phyloP scores from a whole-genome alignment of 305 asterid species.

The Plantago lanceolata region DNA sequence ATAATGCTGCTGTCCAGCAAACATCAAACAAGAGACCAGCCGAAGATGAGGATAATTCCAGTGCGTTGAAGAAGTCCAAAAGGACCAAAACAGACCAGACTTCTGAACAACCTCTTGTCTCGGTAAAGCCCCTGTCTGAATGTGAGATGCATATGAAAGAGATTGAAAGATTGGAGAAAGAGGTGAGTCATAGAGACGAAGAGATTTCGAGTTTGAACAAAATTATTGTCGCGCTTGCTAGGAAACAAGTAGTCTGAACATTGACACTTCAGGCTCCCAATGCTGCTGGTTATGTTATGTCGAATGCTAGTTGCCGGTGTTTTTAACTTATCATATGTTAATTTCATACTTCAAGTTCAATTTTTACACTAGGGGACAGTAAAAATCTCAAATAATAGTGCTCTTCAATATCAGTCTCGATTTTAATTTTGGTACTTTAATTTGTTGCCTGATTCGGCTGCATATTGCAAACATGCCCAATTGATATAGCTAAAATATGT shows the following conservation, averaged over 20 bases:
- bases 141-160: slow-evolving; percentile 46
- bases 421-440: no score
- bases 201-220: slow-evolving; percentile 59
- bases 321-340: neutral
- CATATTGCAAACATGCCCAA: no score
- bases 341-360: neutral
- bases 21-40: slow-evolving; percentile 48
- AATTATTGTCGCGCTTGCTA: slow-evolving; percentile 60
- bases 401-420: no score
- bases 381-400: neutral
- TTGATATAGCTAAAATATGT: no score
- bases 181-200: slow-evolving; percentile 49
- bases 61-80: slow-evolving; percentile 42
- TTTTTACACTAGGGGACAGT: neutral
- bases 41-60: slow-evolving; percentile 37
- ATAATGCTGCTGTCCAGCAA: slow-evolving; percentile 20
- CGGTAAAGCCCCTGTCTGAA: neutral
- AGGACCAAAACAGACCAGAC: slow-evolving; percentile 40
- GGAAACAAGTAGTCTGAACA: slow-evolving; percentile 73
- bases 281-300: no score
- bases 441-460: no score
- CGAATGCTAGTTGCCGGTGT: neutral
- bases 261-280: no score
- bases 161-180: slow-evolving; percentile 56
- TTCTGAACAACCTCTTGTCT: slow-evolving; percentile 26